Conservation (phyloP, 2,329 filamentous ascomycete species). For the Monilinia aucupariae region DNA sequence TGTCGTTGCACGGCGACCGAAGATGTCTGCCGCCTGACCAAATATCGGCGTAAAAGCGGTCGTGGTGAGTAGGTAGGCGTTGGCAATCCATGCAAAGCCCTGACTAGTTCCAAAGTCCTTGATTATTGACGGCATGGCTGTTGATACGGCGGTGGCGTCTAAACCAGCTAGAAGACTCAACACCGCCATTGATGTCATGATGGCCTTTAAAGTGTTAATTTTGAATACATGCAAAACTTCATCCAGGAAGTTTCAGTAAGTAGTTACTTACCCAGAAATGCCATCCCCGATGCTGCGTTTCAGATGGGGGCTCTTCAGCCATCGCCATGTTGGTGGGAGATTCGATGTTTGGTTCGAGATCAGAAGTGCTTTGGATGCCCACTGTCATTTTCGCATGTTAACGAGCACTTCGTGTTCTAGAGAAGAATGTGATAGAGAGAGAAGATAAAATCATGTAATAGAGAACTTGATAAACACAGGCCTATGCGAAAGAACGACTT, state of each 20-base stretch:
- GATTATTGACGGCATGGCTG: constrained; percentile 4
- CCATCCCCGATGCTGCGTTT: neutral
- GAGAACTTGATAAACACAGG: no score
- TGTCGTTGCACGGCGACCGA: constrained; percentile 44
- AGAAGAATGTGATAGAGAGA: no score
- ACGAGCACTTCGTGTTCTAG: no score
- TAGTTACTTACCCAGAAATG: neutral
- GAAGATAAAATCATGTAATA: no score
- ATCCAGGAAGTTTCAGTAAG: neutral
- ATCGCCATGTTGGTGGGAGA: neutral
- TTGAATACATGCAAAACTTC: neutral
- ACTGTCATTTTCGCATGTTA: no score
- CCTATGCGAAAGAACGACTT: no score
- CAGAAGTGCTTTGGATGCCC: no score
- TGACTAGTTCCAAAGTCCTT: neutral
- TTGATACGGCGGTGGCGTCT: constrained; percentile 1
- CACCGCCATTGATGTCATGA: neutral
- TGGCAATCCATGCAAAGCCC: constrained; percentile 17
- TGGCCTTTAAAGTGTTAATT: neutral
- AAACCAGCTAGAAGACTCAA: constrained; percentile 3
- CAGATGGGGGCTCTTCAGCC: neutral
- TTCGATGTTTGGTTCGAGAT: no score
- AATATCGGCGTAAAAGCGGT: constrained; percentile 25
- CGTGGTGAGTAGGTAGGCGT: constrained; percentile 13
- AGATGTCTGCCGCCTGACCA: constrained; percentile 47